These are phyloP conservation scores for Annulohypoxylon maeteangense DNA, from an alignment of 495 filamentous ascomycete species.

Conservation along the genomic window DNA sequence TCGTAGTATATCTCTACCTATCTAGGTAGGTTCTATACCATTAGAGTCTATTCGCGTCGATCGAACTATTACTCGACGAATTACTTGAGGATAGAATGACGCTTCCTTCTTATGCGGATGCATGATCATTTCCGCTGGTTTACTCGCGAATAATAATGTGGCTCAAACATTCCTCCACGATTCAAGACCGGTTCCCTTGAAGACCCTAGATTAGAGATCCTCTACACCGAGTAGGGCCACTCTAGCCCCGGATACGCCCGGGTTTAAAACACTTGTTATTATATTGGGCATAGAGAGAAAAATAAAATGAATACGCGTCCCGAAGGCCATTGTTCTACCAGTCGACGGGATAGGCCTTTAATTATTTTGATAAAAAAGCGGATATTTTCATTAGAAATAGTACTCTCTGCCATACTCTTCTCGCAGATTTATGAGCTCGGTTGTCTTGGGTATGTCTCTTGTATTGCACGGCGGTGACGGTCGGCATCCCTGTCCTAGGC, in stretches of 20 bases:
- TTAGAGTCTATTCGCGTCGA: not conserved
- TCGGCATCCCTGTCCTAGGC: slow-evolving; percentile 26
- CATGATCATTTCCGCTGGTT: slow-evolving; percentile 4
- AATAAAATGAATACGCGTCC: slow-evolving; percentile 9
- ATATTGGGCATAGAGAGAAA: slow-evolving; percentile 5
- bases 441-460: slow-evolving; percentile 44
- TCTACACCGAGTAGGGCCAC: slow-evolving; percentile 15
- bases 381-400: slow-evolving; percentile 9
- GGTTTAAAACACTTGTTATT: not conserved
- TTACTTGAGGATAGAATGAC: not conserved
- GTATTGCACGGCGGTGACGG: slow-evolving; percentile 44
- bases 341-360: not conserved
- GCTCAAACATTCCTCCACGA: slow-evolving; percentile 27
- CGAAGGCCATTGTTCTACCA: not conserved
- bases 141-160: slow-evolving; percentile 21
- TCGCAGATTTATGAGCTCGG: slow-evolving; percentile 34
- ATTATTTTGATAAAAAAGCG: not conserved
- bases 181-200: slow-evolving; percentile 15
- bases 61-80: not conserved
- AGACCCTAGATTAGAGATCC: slow-evolving; percentile 25
- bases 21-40: slow-evolving; percentile 6
- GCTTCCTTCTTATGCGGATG: slow-evolving; percentile 4
- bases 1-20: not conserved
- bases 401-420: slow-evolving; percentile 26
- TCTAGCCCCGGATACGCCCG: slow-evolving; percentile 15